Base-by-base conservation (phyloP, 257 asterid species). In the Hygrophila difformis region DNA sequence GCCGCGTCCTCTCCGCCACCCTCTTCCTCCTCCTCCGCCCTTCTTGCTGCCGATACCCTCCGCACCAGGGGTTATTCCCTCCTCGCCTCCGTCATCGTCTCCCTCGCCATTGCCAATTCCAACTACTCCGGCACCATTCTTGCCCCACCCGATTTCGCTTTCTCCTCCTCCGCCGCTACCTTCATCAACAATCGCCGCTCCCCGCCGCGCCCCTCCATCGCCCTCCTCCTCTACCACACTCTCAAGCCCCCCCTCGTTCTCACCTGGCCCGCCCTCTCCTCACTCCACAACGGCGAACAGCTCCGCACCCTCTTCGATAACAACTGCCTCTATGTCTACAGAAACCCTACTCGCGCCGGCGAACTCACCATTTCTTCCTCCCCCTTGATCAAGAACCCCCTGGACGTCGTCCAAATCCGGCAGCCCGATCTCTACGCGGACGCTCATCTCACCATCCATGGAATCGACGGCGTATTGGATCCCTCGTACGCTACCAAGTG, bases 391-490 rank as follows among this genome's bases (percentile, higher is more conserved):
- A 64, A 50, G 60, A 79, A 79, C 20, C 52, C 73, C 0, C 19
- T 35, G 29, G 33, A 53, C 3, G 64, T 69, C 50, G 78, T 82
- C 40, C 71, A 61, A 5, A 69, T 82, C 55, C 70, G 84, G 7
- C 94, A 74, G 44, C 92, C 84, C 0, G 84, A 79, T 61, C 63
- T 83, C 10, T 79, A 73, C 76, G 73, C 63, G n/a, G 91, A 76
- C 51, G 75, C 71, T 8, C 51, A 57, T 29, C 67, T 82, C 31
- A 54, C 60, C 47, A 69, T 82, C 39, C 94, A 82, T 21, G 91
- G 94, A n/a, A 64, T 82, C 21, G 84, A 82, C 56, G 67, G 76
- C 15, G 77, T 69, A 8, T 45, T 79, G 58, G 84, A 83, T 59
- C 82, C 84, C 0, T 29, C 73, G 0, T 53, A 61, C 49, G 80